Base-by-base conservation (phyloP, 148 eudicot species). In the Diospyros kaki region DNA sequence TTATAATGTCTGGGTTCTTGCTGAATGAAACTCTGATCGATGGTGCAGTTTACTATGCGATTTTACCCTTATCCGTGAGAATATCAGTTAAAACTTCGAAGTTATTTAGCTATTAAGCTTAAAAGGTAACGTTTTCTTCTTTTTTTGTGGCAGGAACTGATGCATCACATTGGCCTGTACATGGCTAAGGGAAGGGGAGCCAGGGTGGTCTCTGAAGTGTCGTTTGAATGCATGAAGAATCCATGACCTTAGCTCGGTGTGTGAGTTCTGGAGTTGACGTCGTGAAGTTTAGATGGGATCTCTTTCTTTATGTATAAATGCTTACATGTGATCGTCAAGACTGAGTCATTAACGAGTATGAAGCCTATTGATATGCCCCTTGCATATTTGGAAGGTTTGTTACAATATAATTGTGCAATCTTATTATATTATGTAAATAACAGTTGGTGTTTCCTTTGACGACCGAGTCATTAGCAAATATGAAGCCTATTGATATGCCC, bases 101-200 rank as follows among this genome's bases (percentile, higher is more conserved):
- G 2, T 9, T 53, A 14, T 53, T 11, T 53, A 53, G 56, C 70
- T 4, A 17, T 9, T 14, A 15, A 8, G 70, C 18, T 45, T 18
- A 48, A 48, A 67, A 17, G 6, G 40, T 8, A 48, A 12, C 39
- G 6, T 8, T 46, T 67, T 10, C 48, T 45, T 38, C 38, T 80
- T 14, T 51, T 46, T 40, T 39, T 62, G 44, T 77, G 75, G 66
- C 87, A 93, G 98, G 96, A 89, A 62, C 66, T 93, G 64, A 93
- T 91, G 96, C 98, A 91, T 79, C 98, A 93, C 66, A 73, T 93
- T 65, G 98, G 92, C 62, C 92, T 93, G 43, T 93, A 93, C 81
- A 81, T 93, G 73, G 96, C 98, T 53, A 83, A 83, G 78, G 87
- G 89, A 75, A 93, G 98, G 79, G 98, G 98, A 76, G 98, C 98